Evolutionary conservation across 2,329 filamentous ascomycete genomes (phyloP), one percentile per base, ranked within the genome.

Genomic region (Apiospora kogelbergensis): DNA sequence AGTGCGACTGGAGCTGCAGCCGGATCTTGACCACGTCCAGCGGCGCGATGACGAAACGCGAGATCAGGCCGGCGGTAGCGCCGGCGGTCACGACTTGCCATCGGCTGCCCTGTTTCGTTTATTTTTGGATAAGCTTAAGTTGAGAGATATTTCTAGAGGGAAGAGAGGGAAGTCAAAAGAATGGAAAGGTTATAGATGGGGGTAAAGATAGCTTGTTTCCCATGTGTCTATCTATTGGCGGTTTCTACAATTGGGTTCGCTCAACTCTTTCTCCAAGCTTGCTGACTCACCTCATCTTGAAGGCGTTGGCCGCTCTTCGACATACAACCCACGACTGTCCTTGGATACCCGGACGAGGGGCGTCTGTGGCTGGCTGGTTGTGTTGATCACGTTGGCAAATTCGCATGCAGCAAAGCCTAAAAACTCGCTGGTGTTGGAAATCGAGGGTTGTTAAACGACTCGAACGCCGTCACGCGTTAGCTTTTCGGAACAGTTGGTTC

Each of bases 1-100:
- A 94, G 82, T 97, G 92, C 60, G 93, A 89, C 81, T 98, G 96
- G 22, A 99, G 90, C 80, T 99, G 96, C 63, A 98, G 90, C 63
- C 96, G 93, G 82, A 99, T 99, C 85, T 99, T 99, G 82, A 98
- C 90, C 72, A 99, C 96, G 81, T 99, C 96, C 73, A 99, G 92
- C 67, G 96, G 96, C 22, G 96, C 94, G 78, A 98, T 91, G 77
- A 96, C 89, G 84, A 99, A 98, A 79, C 95, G 91, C 68, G 96
- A 96, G 72, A 98, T 90, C 73, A 98, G 88, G 69, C 96, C 96
- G 72, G 96, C 93, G 73, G 84, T 84, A 64, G 84, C 86, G 68
- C 88, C 88, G 53, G 88, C 87, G 63, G 82, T 78, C 66, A 88
- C 82, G 71, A 88, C 86, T 77, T 90, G 87, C 60, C 86, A 79